Evolutionary conservation across 1,284 basidiomycete species (phyloP).

Genomic region (Polyporus tsugae): DNA sequence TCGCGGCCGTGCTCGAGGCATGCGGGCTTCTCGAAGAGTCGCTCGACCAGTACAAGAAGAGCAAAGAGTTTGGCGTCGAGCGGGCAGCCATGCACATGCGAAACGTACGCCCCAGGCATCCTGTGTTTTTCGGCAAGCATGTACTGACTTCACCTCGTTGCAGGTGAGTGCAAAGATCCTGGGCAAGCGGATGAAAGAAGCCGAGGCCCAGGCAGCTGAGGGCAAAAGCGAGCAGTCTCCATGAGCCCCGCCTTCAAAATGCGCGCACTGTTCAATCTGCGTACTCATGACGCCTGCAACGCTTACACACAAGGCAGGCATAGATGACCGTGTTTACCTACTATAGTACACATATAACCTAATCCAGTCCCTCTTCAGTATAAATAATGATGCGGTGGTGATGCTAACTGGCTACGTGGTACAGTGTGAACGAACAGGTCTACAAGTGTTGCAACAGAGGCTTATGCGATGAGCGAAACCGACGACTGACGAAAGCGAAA

Average conservation of each 20-base stretch:
- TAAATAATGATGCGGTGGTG: constrained; percentile 3
- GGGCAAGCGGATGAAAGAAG: constrained; percentile 66
- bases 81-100: constrained; percentile 87
- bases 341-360: constrained; percentile 13
- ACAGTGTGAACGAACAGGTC: neutral
- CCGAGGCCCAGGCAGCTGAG: constrained; percentile 44
- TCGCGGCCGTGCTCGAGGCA: constrained; percentile 91
- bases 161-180: constrained; percentile 85
- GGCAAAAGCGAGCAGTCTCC: constrained; percentile 27
- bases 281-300: neutral
- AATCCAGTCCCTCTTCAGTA: constrained; percentile 1
- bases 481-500: neutral
- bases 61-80: constrained; percentile 83
- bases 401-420: constrained; percentile 2
- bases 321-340: neutral
- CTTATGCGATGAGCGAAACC: neutral
- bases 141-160: constrained; percentile 23
- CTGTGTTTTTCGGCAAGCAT: constrained; percentile 14
- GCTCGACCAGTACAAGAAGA: constrained; percentile 81
- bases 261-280: neutral
- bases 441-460: neutral
- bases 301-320: neutral
- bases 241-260: neutral
- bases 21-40: constrained; percentile 84
- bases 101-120: constrained; percentile 61